Evolutionary conservation across 2,329 filamentous ascomycete species (phyloP), one percentile per base, ranked within the genome.

Genomic region (Talaromyces sp.): DNA sequence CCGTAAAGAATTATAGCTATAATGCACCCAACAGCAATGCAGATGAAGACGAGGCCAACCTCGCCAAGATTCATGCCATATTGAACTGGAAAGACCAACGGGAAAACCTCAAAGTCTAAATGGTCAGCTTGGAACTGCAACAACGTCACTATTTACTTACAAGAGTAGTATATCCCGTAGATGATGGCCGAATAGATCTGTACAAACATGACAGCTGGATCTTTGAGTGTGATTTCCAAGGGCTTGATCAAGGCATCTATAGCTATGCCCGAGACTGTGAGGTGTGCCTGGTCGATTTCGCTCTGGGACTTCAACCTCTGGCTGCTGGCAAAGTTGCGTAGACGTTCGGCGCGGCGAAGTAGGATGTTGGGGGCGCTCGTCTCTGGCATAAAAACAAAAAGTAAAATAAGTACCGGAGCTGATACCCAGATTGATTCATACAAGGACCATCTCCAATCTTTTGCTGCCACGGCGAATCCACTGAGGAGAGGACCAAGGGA

Each of bases 301-400:
- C 81, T 83, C 69, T 88, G 84, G 0, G 84, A 82, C 72, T 82
- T 81, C 71, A 89, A 83, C 25, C 75, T 72, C 5, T 72, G 64
- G 65, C 83, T 80, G n/a, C 84, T 85, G 0, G 85, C 87, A 49
- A 84, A 73, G 68, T 82, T 84, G 59, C 88, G 82, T 5, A 90
- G 80, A 19, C 87, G 84, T 52, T 76, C 68, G 1, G 87, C 86
- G 9, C 87, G 85, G 22, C 82, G 83, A 44, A 86, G 80, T 5
- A 90, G 82, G 67, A 90, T 86, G 62, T 81, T 88, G 19, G 81
- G 76, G 1, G 79, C 75, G 61, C 78, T 83, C 0, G 88, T 90
- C 76, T 90, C 87, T 0, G 88, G 88, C 27, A 90, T 80, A 64
- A 85, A 79, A 64, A 87, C 68, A 67, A 88, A 81, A 81, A 89